phyloP scores from a whole-genome alignment of 257 asterid species.

The Solanum infundibuliforme region DNA sequence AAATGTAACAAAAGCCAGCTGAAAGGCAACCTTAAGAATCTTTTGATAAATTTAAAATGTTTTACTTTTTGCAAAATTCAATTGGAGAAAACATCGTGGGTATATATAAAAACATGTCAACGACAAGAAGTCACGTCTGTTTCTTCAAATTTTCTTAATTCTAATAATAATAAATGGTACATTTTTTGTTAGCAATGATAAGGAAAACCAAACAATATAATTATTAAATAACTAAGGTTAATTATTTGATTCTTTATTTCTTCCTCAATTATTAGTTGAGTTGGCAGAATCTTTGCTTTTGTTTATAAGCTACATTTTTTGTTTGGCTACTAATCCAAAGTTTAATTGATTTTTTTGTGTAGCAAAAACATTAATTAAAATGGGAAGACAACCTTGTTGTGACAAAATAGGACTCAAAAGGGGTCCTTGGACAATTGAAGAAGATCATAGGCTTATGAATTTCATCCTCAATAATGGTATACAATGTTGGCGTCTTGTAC shows the following conservation, averaged over 20 bases:
- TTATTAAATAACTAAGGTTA: constrained; percentile 12
- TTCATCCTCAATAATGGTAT: constrained; percentile 83
- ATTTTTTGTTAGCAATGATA: not conserved
- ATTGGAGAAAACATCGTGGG: constrained; percentile 13
- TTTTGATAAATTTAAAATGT: constrained; percentile 23
- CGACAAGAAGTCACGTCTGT: constrained; percentile 66
- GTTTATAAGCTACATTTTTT: constrained; percentile 17
- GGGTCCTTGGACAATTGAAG: constrained; percentile 84
- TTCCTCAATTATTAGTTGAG: constrained; percentile 45
- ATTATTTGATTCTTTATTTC: constrained; percentile 11
- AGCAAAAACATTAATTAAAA: not conserved
- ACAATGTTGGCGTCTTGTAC: constrained; percentile 78
- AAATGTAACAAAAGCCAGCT: constrained; percentile 30
- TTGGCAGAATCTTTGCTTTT: constrained; percentile 64
- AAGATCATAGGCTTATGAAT: constrained; percentile 69
- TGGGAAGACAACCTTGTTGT: constrained; percentile 92
- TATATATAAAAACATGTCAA: constrained; percentile 37
- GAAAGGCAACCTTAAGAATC: constrained; percentile 14
- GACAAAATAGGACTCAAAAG: constrained; percentile 66
- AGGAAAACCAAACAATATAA: not conserved
- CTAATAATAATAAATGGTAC: not conserved
- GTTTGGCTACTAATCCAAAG: constrained; percentile 6
- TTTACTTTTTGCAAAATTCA: constrained; percentile 23
- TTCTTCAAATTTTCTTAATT: constrained; percentile 8
- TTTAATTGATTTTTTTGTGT: not conserved